Evolutionary conservation across 768 basidiomycete genomes (phyloP), one percentile per base, ranked within the genome.

Genomic region (Mycena alexandri): DNA sequence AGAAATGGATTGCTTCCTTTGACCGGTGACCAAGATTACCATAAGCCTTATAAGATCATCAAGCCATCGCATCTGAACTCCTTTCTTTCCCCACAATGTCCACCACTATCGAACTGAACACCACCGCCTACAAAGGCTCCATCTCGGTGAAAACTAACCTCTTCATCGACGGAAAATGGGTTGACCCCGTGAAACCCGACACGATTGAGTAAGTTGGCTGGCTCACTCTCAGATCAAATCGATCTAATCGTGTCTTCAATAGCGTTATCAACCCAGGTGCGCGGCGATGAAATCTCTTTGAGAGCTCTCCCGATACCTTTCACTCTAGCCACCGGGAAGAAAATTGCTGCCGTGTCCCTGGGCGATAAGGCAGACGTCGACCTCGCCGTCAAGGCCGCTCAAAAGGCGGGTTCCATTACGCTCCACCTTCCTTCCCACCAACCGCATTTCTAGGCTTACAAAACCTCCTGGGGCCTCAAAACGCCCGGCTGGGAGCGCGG

Each of bases 351-450:
- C 22, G 76, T 90, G 69, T 73, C 83, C 3, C 83, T 85, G 71
- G 90, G 83, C 25, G 84, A 84, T 7, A 41, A 79, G 13, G 83
- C 86, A 66, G 92, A 93, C 70, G 85, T 93, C 62, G 88, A 93
- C 76, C 70, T 70, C 47, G 91, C 91, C 1, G 91, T 92, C 70
- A 75, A 78, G 5, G 87, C 82, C 42, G 89, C 90, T 0, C 82
- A 75, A 19, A 64, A 57, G 63, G 63, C 2, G 29, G 5, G 10
- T 63, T 22, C 24, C 21, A 2, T 3, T 57, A 1, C 6, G 19
- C 19, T 41, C 41, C 43, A 56, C 55, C 21, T 7, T 1, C 43
- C 14, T 24, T 43, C 9, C 12, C 17, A 14, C 41, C 19, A 3
- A 38, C 21, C 7, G 21, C 25, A 13, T 50, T 10, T 19, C 8